A percentile compares a stretch with the other conserved stretches of the same genome.
Conservation (phyloP, 306 rosid genomes). For the Quillaja saponaria region DNA sequence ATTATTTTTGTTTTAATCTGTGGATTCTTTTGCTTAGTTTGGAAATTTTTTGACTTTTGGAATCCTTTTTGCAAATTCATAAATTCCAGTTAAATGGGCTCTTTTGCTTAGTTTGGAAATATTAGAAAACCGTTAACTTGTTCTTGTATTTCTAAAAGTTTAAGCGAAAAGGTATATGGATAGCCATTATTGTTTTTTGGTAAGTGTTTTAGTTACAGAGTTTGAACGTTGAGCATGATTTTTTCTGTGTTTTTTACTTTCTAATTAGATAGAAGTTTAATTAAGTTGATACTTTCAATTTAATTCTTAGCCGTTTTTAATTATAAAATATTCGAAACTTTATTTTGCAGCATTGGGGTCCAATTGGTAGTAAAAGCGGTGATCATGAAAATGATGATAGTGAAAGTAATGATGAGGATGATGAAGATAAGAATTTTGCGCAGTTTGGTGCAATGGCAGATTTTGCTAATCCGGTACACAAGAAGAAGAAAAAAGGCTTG, state of each 20-base stretch:
- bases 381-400: constrained; percentile 27
- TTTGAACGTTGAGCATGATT: not conserved
- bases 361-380: constrained; percentile 44
- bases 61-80: no score
- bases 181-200: not conserved
- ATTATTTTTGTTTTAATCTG: not conserved
- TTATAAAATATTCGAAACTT: constrained; percentile 27
- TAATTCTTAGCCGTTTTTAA: constrained; percentile 12
- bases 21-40: not conserved
- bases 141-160: no score
- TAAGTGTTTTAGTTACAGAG: not conserved
- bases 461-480: constrained; percentile 64
- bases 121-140: no score
- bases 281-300: not conserved
- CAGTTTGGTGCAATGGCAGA: constrained; percentile 47
- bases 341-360: constrained; percentile 75
- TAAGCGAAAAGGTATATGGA: no score
- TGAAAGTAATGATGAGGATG: constrained; percentile 36
- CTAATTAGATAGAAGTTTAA: not conserved
- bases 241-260: not conserved
- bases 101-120: no score
- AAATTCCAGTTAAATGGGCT: no score
- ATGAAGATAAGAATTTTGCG: constrained; percentile 45
- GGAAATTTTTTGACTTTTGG: not conserved
- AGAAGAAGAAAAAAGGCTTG: constrained; percentile 62